Evolutionary conservation across 257 asterid genomes (phyloP).

Genomic region (Paraleonurus japonicus): DNA sequence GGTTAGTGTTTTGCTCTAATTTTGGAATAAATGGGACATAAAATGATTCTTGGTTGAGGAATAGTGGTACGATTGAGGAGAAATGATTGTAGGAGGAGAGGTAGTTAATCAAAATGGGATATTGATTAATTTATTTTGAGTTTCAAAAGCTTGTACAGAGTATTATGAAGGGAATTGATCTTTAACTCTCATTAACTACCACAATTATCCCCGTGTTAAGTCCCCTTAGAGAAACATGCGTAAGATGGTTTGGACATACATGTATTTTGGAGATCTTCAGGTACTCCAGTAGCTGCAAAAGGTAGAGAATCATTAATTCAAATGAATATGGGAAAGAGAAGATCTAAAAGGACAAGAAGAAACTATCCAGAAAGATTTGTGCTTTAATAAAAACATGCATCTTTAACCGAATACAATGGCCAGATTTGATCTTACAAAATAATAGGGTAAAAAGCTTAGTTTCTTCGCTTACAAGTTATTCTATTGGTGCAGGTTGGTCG

Average conservation of each 20-base stretch:
- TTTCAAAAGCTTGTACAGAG: too few relatives aligned
- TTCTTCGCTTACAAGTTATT: not conserved
- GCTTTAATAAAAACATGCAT: not conserved
- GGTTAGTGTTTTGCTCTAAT: too few relatives aligned
- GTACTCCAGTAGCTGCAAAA: not conserved
- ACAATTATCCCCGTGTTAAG: too few relatives aligned
- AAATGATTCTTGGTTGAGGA: too few relatives aligned
- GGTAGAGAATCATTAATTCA: not conserved
- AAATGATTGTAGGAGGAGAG: too few relatives aligned
- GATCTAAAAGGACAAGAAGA: not conserved
- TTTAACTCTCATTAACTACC: too few relatives aligned
- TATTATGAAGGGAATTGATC: too few relatives aligned
- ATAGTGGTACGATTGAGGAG: too few relatives aligned
- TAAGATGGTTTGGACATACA: not conserved
- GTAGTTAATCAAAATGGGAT: too few relatives aligned
- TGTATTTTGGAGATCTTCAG: not conserved
- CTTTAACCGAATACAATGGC: not conserved
- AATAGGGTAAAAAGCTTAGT: not conserved
- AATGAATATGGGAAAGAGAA: not conserved
- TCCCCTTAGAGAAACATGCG: not conserved
- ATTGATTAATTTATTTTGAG: too few relatives aligned
- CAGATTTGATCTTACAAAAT: not conserved
- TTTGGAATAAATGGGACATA: too few relatives aligned
- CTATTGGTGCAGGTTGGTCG: constrained; percentile 62
- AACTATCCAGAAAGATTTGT: not conserved